Base-by-base conservation (phyloP, 805 yeast genomes). In the Candida ulmi region DNA sequence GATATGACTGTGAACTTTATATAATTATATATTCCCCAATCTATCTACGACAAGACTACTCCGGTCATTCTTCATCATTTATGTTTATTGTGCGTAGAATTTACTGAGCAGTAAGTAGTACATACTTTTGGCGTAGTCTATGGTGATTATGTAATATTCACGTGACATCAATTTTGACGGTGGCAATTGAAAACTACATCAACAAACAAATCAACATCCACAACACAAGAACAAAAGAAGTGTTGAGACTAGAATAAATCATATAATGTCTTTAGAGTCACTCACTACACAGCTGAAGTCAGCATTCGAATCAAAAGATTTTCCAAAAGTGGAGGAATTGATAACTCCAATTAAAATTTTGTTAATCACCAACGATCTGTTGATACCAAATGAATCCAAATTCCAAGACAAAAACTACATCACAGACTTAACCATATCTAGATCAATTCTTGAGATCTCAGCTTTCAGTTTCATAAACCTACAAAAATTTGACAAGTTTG, bases 381-480 rank as follows among this genome's bases (percentile, higher is more conserved):
- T 93, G 43, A 76, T 88, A 19, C 97, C 97, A 16, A 68, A 63
- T 38, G 52, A 61, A 40, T 61, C 47, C 37, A 61, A 51, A 60
- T 45, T 53, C 16, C 72, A 72, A 41, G 64, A 64, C 37, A 57
- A 50, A 21, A 57, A 60, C 16, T 65, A 66, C 41, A 57, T 78
- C 27, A 75, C 73, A 42, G 96, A 90, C 63, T 71, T 88, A 41
- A 69, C 74, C 44, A 85, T 88, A 30, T 79, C 95, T 8, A 80
- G 95, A 50, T 78, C 83, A 30, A 83, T 91, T 32, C 67, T 93
- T 37, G 98, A 93, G 60, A 76, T 88, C 43, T 96, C 96, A 11
- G 95, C 95, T 1, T 67, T 91, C 38, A 74, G 85, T 15, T 74
- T 90, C 36, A 78, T 93, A 45, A 81, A 82, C 49, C 59, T 74